These are phyloP conservation scores for Mycena crocata DNA, from an alignment of 768 basidiomycete genomes.

Conservation along the genomic window DNA sequence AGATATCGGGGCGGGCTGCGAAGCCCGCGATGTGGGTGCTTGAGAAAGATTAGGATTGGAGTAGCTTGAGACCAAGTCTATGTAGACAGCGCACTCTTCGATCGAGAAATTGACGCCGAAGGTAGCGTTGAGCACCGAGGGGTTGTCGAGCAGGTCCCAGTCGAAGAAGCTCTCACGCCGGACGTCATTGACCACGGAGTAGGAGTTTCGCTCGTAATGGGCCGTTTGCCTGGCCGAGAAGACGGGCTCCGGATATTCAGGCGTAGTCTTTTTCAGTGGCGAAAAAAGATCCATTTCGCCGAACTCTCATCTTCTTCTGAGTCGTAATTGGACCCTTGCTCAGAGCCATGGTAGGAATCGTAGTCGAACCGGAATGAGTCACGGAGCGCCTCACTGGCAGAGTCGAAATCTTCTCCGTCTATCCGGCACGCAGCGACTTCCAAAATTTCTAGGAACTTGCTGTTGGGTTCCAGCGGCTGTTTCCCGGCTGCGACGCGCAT, in stretches of 20 bases:
- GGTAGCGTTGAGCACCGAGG: constrained; percentile 11
- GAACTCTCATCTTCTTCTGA: constrained; percentile 17
- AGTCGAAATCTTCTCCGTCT: constrained; percentile 9
- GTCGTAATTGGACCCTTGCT: not conserved
- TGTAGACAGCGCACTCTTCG: constrained; percentile 23
- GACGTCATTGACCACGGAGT: not conserved
- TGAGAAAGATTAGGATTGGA: not conserved
- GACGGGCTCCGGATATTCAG: constrained; percentile 12
- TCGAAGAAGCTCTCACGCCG: constrained; percentile 14
- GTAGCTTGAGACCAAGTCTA: not conserved
- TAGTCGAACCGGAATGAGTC: not conserved
- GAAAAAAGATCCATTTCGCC: constrained; percentile 22
- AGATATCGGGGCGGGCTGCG: constrained; percentile 10
- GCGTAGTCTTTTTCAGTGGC: constrained; percentile 8
- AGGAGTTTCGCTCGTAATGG: constrained; percentile 17
- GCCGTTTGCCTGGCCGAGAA: constrained; percentile 15
- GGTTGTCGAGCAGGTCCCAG: constrained; percentile 12
- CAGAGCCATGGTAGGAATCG: not conserved
- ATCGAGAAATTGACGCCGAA: constrained; percentile 21
- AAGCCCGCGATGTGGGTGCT: constrained; percentile 18
- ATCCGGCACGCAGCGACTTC: not conserved
- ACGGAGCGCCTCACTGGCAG: not conserved
- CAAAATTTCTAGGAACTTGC: constrained; percentile 13
- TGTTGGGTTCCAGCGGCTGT: not conserved
- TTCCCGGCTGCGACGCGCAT: constrained; percentile 9